These are phyloP conservation scores for Wickerhamiella domercqiae DNA, from an alignment of 805 yeast species.

Conservation along the genomic window DNA sequence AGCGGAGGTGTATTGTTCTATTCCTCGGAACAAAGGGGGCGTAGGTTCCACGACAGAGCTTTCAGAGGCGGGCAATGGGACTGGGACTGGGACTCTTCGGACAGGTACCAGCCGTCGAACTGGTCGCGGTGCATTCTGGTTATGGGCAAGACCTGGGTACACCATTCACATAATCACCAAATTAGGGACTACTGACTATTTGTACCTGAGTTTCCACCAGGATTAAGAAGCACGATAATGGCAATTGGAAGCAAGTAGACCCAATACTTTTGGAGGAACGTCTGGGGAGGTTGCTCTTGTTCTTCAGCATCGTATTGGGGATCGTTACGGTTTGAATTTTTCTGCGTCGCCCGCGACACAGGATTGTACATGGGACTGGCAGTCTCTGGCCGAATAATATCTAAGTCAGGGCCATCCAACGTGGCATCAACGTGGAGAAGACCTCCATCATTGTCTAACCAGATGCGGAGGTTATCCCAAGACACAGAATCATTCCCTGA, in stretches of 20 bases:
- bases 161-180: conserved; percentile 1
- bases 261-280: conserved; percentile 14
- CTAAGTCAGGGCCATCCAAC: background rate
- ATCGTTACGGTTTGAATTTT: background rate
- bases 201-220: too few species aligned
- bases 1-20: too few species aligned
- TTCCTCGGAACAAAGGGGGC: too few species aligned
- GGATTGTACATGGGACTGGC: background rate
- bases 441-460: conserved; percentile 1
- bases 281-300: conserved; percentile 5
- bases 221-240: conserved; percentile 3
- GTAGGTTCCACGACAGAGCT: too few species aligned
- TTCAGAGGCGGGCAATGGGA: too few species aligned
- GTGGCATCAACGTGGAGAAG: conserved; percentile 3
- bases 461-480: conserved; percentile 1
- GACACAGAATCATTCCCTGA: background rate
- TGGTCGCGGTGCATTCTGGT: too few species aligned
- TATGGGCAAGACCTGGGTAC: conserved; percentile 5
- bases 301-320: background rate
- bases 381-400: conserved; percentile 1
- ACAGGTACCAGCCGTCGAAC: too few species aligned
- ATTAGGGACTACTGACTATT: too few species aligned
- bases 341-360: background rate
- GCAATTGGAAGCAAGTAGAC: conserved; percentile 8
- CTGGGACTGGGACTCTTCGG: too few species aligned